Percentiles rank a stretch among this genome's conserved stretches.
Conservation (phyloP, 441 rosid genomes). For the Gossypium trilobum region DNA sequence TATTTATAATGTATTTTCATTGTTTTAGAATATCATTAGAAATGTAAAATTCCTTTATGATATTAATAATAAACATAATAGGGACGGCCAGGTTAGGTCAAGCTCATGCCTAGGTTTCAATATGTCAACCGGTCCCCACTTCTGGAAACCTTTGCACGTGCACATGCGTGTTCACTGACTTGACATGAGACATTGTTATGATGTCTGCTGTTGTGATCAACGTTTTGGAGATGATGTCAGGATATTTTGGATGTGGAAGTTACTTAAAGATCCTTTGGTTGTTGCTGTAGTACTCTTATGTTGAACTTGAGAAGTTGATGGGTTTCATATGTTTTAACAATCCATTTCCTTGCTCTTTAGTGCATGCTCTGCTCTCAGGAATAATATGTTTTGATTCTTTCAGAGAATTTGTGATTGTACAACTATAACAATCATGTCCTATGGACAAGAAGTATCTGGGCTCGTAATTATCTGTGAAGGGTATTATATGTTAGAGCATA, state of each 20-base stretch:
- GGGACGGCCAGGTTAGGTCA: neutral
- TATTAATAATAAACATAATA: neutral
- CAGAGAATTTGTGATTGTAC: neutral
- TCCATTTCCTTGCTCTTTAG: neutral
- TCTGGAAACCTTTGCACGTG: neutral
- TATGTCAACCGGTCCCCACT: neutral
- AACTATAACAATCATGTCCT: constrained; percentile 1
- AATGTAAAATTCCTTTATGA: neutral
- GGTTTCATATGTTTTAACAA: neutral
- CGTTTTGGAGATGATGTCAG: neutral
- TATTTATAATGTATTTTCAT: too few species aligned
- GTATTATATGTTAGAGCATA: neutral
- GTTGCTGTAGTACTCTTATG: neutral
- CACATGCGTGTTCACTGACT: neutral
- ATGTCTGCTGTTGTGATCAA: neutral
- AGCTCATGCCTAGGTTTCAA: neutral
- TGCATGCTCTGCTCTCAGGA: neutral
- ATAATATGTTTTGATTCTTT: neutral
- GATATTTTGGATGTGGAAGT: neutral
- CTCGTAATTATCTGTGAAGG: neutral
- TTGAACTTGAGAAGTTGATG: neutral
- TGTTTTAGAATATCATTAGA: neutral
- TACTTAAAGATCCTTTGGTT: neutral
- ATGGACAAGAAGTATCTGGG: neutral
- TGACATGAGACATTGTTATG: constrained; percentile 10